Conservation (phyloP, 495 filamentous ascomycete species). For the Aspergillus diversus region DNA sequence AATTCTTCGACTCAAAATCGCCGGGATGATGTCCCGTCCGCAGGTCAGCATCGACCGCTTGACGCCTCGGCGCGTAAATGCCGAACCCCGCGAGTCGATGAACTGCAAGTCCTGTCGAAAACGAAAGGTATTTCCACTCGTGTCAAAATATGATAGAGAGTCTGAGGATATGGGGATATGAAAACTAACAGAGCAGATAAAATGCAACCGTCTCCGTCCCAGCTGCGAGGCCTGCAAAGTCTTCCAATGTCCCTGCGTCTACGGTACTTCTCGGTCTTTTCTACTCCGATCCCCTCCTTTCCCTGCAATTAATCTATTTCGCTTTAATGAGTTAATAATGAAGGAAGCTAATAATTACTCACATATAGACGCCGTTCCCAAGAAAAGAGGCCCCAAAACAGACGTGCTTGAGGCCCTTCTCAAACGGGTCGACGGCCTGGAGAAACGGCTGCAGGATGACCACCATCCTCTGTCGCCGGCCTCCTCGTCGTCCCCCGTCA, state of each 20-base stretch:
- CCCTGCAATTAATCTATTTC: not conserved
- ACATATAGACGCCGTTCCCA: conserved; percentile 77
- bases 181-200: conserved; percentile 61
- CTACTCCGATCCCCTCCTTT: not conserved
- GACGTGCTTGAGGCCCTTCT: conserved; percentile 83
- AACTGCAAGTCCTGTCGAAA: conserved; percentile 94
- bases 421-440: conserved; percentile 81
- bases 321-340: no score
- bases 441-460: conserved; percentile 74
- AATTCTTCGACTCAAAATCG: not conserved
- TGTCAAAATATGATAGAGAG: not conserved
- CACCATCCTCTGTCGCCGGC: conserved; percentile 56
- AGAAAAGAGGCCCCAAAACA: conserved; percentile 87
- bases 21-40: conserved; percentile 63
- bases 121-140: conserved; percentile 62
- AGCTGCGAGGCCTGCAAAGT: conserved; percentile 88
- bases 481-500: conserved; percentile 37
- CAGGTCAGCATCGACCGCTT: conserved; percentile 86
- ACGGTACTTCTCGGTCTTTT: conserved; percentile 59
- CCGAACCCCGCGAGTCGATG: conserved; percentile 84
- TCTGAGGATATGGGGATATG: not conserved
- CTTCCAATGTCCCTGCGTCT: conserved; percentile 86
- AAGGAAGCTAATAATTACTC: not conserved
- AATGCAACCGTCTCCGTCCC: conserved; percentile 82
- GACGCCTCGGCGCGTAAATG: conserved; percentile 69